phyloP scores from a whole-genome alignment of 768 basidiomycete species.

The Coprinellus micaceus region DNA sequence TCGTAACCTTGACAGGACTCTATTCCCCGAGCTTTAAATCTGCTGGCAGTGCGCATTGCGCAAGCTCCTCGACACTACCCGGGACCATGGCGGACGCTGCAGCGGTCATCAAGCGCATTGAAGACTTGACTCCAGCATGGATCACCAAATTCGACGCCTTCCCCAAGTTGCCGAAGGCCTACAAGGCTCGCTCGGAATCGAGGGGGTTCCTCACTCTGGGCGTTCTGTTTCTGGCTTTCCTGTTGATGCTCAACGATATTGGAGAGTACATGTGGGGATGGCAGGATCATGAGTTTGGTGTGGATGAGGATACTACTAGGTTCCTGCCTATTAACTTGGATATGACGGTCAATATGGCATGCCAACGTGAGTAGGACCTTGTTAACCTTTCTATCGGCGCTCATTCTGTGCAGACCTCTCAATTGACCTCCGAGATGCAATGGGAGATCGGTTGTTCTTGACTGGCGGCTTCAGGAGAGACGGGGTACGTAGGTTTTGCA shows the following conservation, averaged over 20 bases:
- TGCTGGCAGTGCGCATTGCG: slow-evolving; percentile 5
- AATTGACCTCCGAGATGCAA: slow-evolving; percentile 86
- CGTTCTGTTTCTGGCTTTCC: slow-evolving; percentile 58
- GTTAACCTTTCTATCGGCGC: neutral
- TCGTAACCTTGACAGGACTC: neutral
- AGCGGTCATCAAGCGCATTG: slow-evolving; percentile 57
- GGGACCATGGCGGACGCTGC: slow-evolving; percentile 15
- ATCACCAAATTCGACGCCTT: slow-evolving; percentile 82
- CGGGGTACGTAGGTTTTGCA: slow-evolving; percentile 58
- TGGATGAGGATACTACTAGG: slow-evolving; percentile 61
- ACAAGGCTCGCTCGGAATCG: slow-evolving; percentile 74
- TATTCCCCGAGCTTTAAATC: neutral
- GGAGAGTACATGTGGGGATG: slow-evolving; percentile 93
- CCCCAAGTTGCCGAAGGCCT: slow-evolving; percentile 77
- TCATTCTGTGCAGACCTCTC: slow-evolving; percentile 66
- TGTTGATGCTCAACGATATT: slow-evolving; percentile 84
- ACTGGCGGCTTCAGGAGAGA: slow-evolving; percentile 78
- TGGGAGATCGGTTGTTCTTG: slow-evolving; percentile 89
- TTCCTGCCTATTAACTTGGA: slow-evolving; percentile 88
- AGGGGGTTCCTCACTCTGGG: slow-evolving; percentile 80
- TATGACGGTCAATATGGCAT: slow-evolving; percentile 90
- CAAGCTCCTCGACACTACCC: neutral
- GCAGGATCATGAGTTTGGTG: slow-evolving; percentile 84
- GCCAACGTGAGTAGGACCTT: slow-evolving; percentile 63
- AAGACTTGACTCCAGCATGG: slow-evolving; percentile 58